Percentiles rank a stretch among this genome's conserved stretches.
Conservation (phyloP, 257 asterid species). For the Solanum sejunctum region DNA sequence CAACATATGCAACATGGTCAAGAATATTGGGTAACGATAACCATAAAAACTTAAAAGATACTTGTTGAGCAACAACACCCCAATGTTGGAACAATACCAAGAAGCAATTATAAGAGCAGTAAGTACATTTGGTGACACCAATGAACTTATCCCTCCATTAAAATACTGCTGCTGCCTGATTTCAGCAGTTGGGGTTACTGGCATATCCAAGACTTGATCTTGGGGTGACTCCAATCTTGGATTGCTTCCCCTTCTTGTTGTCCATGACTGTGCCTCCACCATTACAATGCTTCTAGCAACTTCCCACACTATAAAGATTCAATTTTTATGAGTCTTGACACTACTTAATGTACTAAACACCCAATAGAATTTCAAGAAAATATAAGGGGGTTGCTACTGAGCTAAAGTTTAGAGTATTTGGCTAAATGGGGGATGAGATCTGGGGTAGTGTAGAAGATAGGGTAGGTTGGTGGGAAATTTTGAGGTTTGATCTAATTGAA, state of each 20-base stretch:
- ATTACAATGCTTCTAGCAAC: conserved; percentile 14
- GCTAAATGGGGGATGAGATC: neutral
- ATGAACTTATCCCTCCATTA: neutral
- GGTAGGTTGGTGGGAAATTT: neutral
- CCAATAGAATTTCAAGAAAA: neutral
- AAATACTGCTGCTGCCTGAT: conserved; percentile 41
- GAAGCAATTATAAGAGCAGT: conserved; percentile 71
- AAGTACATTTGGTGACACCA: conserved; percentile 39
- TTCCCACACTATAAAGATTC: neutral
- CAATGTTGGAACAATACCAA: conserved; percentile 88
- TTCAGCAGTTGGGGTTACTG: conserved; percentile 91
- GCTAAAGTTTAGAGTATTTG: neutral
- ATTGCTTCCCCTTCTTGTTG: conserved; percentile 87
- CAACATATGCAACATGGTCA: conserved; percentile 89
- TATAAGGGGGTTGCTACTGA: neutral
- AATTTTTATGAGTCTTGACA: neutral
- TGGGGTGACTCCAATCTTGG: conserved; percentile 59
- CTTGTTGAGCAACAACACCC: conserved; percentile 76
- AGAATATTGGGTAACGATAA: conserved; percentile 73
- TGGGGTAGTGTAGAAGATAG: neutral
- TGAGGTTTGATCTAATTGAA: conserved; percentile 28
- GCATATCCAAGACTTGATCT: conserved; percentile 76
- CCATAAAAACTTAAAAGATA: conserved; percentile 83
- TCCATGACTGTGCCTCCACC: conserved; percentile 98
- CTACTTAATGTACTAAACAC: neutral